Base-by-base conservation (phyloP, 2,329 filamentous ascomycete species). In the Delphinella strobiligena region DNA sequence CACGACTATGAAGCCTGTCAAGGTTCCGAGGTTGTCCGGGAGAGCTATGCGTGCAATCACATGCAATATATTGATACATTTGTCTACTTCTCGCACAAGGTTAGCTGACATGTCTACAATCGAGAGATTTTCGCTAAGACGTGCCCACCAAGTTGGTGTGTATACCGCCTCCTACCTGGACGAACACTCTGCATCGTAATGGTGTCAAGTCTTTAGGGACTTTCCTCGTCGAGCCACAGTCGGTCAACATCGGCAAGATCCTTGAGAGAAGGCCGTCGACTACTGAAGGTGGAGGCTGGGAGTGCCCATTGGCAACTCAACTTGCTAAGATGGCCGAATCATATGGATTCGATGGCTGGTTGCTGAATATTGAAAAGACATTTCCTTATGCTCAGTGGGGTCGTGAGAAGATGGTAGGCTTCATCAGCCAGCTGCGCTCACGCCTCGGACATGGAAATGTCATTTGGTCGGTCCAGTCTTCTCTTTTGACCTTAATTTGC, bases 291-390 rank as follows among this genome's bases (percentile, higher is more conserved):
- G 14, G 9, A 9, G 15, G 45, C 22, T 37, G 36, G 36, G 29
- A 33, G 10, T 38, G 32, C 14, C 14, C 27, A 11, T 16, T 38
- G 18, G 30, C 36, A 16, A 39, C 31, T 12, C 31, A 30, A 29
- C 46, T 69, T 5, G 58, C 58, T 5, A 38, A 42, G 11, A 60
- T 69, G 33, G 62, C 63, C 9, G 47, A 50, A 12, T 50, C 58
- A 12, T 62, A 61, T 43, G 62, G 62, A 9, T 68, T 69, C 40
- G 64, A 69, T 42, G 66, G 64, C 12, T 68, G 63, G 62, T 50
- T 69, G 22, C 45, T 68, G 24, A 68, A 68, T 35, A 60, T 69
- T 17, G 65, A 69, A 41, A 61, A 61, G 37, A 49, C 58, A 1
- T 65, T 68, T 46, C 52, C 59, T 4, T 45, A 49, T 16, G 41